A percentile compares a stretch with the other conserved stretches of the same genome.
phyloP scores from a whole-genome alignment of 192 early-diverging fungal species.

The Pilobolus umbonatus region DNA sequence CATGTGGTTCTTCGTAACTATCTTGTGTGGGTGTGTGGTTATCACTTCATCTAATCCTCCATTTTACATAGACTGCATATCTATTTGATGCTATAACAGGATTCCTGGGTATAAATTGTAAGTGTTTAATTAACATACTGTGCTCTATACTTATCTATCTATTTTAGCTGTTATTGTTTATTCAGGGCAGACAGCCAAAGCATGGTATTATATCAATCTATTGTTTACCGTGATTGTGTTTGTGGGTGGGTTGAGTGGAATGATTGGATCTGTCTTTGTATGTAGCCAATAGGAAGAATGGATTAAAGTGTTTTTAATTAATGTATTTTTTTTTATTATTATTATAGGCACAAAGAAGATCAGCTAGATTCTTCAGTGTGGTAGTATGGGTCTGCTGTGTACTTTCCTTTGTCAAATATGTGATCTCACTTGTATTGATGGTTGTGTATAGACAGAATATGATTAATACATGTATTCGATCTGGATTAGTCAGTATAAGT shows the following conservation, averaged over 20 bases:
- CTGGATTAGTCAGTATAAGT: constrained; percentile 12
- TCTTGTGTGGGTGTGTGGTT: background rate
- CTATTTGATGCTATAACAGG: constrained; percentile 22
- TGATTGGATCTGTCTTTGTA: constrained; percentile 17
- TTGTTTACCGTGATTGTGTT: constrained; percentile 14
- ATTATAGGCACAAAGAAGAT: constrained; percentile 14
- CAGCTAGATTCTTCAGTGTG: constrained; percentile 18
- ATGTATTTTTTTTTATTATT: background rate
- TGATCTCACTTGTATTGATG: constrained; percentile 13
- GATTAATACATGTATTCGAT: constrained; percentile 14
- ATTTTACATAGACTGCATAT: constrained; percentile 2
- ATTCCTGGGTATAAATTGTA: constrained; percentile 23
- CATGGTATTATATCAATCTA: constrained; percentile 18
- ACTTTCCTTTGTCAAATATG: constrained; percentile 19
- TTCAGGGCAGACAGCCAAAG: constrained; percentile 17
- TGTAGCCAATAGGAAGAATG: too few species aligned
- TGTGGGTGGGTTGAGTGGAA: constrained; percentile 16
- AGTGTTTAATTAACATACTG: background rate
- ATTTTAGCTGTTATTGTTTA: constrained; percentile 17
- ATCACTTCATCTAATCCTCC: background rate
- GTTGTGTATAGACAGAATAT: constrained; percentile 19
- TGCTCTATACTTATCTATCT: background rate
- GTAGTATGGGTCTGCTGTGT: constrained; percentile 15
- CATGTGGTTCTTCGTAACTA: constrained; percentile 32
- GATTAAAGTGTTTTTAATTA: too few species aligned